Conservation (phyloP, 176 grass and related monocot genomes). For the Zoysia pacifica region DNA sequence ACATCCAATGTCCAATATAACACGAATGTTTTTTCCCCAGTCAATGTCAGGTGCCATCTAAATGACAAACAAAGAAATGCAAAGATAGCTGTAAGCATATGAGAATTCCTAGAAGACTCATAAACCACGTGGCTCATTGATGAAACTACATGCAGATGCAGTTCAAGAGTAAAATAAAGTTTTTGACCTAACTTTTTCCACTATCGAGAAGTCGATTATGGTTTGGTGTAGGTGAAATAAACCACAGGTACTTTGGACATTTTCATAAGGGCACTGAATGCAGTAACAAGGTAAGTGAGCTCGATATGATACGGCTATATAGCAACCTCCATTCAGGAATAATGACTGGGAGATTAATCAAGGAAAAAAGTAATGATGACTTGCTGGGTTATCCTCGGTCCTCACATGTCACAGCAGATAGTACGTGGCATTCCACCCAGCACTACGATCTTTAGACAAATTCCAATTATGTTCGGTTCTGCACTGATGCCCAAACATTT, state of each 20-base stretch:
- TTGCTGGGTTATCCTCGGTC: background rate
- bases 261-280: background rate
- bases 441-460: conserved; percentile 26
- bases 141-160: background rate
- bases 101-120: conserved; percentile 14
- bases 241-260: background rate
- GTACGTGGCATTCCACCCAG: background rate
- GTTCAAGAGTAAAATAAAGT: background rate
- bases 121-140: background rate
- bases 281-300: background rate
- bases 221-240: background rate
- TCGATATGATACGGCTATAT: conserved; percentile 5
- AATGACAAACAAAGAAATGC: conserved; percentile 43
- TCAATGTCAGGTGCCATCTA: conserved; percentile 96
- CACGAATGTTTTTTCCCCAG: conserved; percentile 94
- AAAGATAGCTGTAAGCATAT: conserved; percentile 29
- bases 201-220: background rate
- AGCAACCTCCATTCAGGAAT: conserved; percentile 19
- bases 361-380: background rate
- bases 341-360: conserved; percentile 10
- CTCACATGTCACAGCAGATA: background rate
- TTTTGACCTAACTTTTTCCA: background rate
- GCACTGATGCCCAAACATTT: background rate
- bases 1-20: conserved; percentile 81
- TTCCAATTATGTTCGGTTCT: background rate